Percentiles rank a stretch among this genome's conserved stretches.
Evolutionary conservation across 331 rosid genomes (phyloP).

Genomic region (Rhamnella rubrinervis): DNA sequence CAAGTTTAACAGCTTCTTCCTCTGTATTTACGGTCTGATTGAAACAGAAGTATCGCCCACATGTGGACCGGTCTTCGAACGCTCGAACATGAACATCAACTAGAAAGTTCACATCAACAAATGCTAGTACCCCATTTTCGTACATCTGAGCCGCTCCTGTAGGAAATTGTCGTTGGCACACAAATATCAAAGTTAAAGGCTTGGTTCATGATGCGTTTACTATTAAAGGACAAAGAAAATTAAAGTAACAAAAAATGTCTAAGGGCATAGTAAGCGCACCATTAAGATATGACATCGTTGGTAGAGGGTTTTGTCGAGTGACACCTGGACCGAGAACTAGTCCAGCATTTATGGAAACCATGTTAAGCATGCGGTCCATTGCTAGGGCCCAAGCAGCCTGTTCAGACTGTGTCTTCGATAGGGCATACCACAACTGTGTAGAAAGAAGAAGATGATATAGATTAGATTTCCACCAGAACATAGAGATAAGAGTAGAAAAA

Average conservation of each 20-base stretch:
- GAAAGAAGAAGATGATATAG: background rate
- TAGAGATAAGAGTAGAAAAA: background rate
- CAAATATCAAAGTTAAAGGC: background rate
- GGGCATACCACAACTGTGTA: conserved; percentile 42
- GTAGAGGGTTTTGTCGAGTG: conserved; percentile 28
- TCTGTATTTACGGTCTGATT: conserved; percentile 34
- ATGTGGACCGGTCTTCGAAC: conserved; percentile 40
- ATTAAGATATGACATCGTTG: conserved; percentile 45
- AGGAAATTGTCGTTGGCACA: background rate
- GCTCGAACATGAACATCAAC: conserved; percentile 43
- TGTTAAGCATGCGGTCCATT: conserved; percentile 43
- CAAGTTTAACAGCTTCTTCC: conserved; percentile 42
- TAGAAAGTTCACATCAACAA: conserved; percentile 36
- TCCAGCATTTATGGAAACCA: conserved; percentile 48
- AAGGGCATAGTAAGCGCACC: conserved; percentile 6
- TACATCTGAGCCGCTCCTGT: conserved; percentile 55
- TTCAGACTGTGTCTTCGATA: conserved; percentile 45
- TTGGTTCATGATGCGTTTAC: too few species aligned
- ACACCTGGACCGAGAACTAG: conserved; percentile 40
- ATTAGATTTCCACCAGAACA: background rate
- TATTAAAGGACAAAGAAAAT: background rate
- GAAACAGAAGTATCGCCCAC: conserved; percentile 49
- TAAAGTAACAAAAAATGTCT: background rate
- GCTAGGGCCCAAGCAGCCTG: conserved; percentile 57
- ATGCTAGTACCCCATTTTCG: conserved; percentile 45